Evolutionary conservation across 2,329 filamentous ascomycete genomes (phyloP), one percentile per base, ranked within the genome.

Genomic region (Cytospora piceicola): DNA sequence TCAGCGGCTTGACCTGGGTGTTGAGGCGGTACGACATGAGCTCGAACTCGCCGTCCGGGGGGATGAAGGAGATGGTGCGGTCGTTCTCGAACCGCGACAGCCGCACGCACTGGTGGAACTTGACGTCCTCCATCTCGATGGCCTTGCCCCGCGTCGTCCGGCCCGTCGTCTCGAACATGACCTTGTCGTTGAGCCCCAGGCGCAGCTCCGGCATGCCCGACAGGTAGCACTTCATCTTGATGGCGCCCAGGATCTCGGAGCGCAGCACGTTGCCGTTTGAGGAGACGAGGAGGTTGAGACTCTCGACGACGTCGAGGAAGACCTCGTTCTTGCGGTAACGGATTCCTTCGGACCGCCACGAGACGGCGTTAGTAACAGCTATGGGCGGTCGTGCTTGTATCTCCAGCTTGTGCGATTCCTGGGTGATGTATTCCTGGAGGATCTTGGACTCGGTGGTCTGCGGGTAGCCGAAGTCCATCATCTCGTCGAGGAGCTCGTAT

Each of bases 401-500:
- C 78, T 99, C 95, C 68, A 99, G 88, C 81, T 98, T 98, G 83
- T 99, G 95, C 62, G 94, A 97, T 80, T 99, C 95, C 79, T 99
- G 95, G 51, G 95, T 99, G 77, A 99, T 99, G 82, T 97, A 97
- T 82, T 99, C 95, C 79, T 99, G 95, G 68, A 99, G 82, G 77
- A 99, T 99, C 86, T 99, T 99, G 77, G 88, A 92, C 79, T 99
- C 95, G 71, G 95, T 99, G 12, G 95, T 99, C 79, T 99, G 95
- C 7, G 95, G 95, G 78, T 99, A 97, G 69, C 95, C 95, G 83
- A 99, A 99, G 80, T 99, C 95, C 95, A 99, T 99, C 95, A 99
- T 99, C 83, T 99, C 95, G 76, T 99, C 95, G 69, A 99, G 87
- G 68, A 99, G 81, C 80, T 99, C 95, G 83, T 99, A 99, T 75